Percentiles rank a stretch among this genome's conserved stretches.
Evolutionary conservation across 345 rosid species (phyloP).

Genomic region (Erodium maritimum): DNA sequence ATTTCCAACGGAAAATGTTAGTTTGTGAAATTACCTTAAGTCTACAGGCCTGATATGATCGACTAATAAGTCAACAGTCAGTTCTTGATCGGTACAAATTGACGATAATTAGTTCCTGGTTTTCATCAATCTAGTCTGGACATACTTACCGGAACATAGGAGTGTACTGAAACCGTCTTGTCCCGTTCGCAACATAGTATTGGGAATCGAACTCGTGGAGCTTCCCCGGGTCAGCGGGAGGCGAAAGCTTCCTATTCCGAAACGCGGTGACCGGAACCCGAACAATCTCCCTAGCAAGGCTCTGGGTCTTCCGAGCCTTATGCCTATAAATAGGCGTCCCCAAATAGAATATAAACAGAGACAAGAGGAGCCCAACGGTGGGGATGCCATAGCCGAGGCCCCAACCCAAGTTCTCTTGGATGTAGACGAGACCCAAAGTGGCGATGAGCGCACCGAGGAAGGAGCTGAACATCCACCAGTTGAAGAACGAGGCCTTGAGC

Average conservation of each 20-base stretch:
- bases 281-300: conserved; percentile 51
- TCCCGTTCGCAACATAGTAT: conserved; percentile 42
- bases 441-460: conserved; percentile 71
- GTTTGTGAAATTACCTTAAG: too few relatives aligned
- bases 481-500: conserved; percentile 76
- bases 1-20: too few relatives aligned
- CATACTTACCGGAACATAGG: conserved; percentile 50
- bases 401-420: conserved; percentile 88
- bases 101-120: too few relatives aligned
- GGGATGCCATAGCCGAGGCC: conserved; percentile 85
- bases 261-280: conserved; percentile 47
- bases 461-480: conserved; percentile 95
- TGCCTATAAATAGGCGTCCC: conserved; percentile 86
- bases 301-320: conserved; percentile 43
- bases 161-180: conserved; percentile 56
- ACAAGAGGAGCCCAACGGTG: conserved; percentile 51
- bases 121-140: too few relatives aligned
- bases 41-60: too few relatives aligned
- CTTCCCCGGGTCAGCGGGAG: conserved; percentile 34
- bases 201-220: conserved; percentile 55
- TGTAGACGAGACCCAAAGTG: conserved; percentile 68
- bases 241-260: conserved; percentile 38
- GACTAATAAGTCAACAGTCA: too few relatives aligned
- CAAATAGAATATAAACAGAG: conserved; percentile 53
- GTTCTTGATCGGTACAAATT: too few relatives aligned